phyloP scores from a whole-genome alignment of 2,329 filamentous ascomycete species.

The Ascochyta pisi region DNA sequence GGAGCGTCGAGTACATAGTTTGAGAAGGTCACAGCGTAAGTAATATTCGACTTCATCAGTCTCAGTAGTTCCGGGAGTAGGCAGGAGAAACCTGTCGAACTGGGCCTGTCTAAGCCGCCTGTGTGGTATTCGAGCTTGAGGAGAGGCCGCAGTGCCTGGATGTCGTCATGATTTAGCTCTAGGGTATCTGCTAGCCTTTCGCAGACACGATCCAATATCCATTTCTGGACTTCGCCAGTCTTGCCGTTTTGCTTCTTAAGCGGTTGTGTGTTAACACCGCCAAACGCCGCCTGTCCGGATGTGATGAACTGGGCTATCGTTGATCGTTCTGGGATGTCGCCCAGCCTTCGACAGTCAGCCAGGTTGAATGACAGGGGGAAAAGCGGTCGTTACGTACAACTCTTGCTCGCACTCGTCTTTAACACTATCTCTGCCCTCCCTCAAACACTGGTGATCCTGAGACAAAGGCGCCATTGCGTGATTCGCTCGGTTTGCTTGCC shows the following conservation, averaged over 20 bases:
- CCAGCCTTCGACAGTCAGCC: background rate
- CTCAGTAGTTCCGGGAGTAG: conserved; percentile 2
- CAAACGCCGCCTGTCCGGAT: conserved; percentile 4
- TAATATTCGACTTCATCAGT: conserved; percentile 7
- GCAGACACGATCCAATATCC: conserved; percentile 2
- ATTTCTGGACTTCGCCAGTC: background rate
- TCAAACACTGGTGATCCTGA: background rate
- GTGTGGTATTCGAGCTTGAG: conserved; percentile 3
- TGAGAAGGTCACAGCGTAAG: background rate
- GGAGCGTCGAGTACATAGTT: conserved; percentile 1
- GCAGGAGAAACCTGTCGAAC: background rate
- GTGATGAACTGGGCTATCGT: conserved; percentile 8
- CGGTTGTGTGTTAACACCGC: background rate
- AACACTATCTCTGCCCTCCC: background rate
- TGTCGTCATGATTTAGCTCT: conserved; percentile 4
- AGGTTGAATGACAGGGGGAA: background rate
- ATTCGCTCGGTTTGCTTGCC: conserved; percentile 1
- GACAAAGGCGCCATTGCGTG: background rate
- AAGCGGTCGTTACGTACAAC: background rate
- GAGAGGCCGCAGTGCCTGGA: conserved; percentile 2
- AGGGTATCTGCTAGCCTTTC: background rate
- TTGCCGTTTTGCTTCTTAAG: background rate
- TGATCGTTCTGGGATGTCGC: background rate
- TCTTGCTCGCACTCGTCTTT: background rate
- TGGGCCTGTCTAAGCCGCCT: background rate